Base-by-base conservation (phyloP, 495 filamentous ascomycete genomes). In the Tuber umbilicatum region DNA sequence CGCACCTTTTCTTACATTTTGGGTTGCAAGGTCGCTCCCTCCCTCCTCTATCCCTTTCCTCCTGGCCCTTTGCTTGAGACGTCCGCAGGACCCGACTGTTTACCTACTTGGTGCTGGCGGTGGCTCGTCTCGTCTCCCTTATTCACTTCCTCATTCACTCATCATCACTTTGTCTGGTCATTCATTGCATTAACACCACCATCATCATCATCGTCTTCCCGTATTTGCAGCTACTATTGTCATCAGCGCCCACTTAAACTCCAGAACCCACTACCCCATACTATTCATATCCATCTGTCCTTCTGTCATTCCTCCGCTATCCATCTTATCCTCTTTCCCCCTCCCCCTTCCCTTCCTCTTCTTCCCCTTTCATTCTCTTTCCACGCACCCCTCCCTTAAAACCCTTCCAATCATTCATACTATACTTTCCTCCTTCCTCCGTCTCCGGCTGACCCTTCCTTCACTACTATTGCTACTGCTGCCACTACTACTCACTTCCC, bases 21-120 rank as follows among this genome's bases (percentile, higher is more conserved):
- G 77, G 77, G 75, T 79, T 74, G 77, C 77, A 72, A 78, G 77
- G 77, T 78, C 76, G 71, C 72, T 78, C 75, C 75, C 71, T 79
- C 77, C 69, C 75, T 74, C 69, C 69, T 76, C 76, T 69, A 23
- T 69, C 74, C 37, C 74, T 76, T 76, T 67, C 38, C 47, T 64
- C 55, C 10, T 64, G 14, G 12, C 55, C 55, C 55, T 64, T 64
- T 31, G 55, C n/a, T 64, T 31, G 55, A 64, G 55, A 10, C 27
- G 16, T 31, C 31, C 27, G 55, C 10, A 17, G 27, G 27, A 31
- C 55, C 55, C 55, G 55, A 64, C 55, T 64, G 55, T 17, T 31
- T 64, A 27, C 55, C 55, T 31, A n/a, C 55, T 64, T 17, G n/a
- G 27, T 64, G 27, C 27, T 64, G 55, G 50, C 50, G 50, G 50